These are phyloP conservation scores for Lepraria neglecta DNA, from an alignment of 495 filamentous ascomycete genomes.

Conservation along the genomic window DNA sequence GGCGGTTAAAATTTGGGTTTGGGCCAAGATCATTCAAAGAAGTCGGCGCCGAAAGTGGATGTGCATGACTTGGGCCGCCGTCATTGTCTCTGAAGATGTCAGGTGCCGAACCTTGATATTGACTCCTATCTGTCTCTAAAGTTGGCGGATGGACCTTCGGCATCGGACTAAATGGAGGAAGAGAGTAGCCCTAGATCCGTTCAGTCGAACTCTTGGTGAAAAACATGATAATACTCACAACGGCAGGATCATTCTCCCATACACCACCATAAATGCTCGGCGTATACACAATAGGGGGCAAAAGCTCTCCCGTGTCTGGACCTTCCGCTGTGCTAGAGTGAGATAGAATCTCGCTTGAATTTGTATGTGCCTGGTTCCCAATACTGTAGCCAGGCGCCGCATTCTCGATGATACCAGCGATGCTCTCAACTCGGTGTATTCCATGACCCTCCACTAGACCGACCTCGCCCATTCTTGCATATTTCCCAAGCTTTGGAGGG, in stretches of 20 bases:
- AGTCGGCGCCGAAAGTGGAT: too few species aligned
- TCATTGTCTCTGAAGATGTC: neutral
- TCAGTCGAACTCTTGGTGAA: neutral
- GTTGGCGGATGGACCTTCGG: constrained; percentile 1
- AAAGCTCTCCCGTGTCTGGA: constrained; percentile 11
- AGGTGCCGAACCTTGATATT: neutral
- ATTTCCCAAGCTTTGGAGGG: constrained; percentile 22
- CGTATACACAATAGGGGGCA: constrained; percentile 21
- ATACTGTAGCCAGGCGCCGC: constrained; percentile 10
- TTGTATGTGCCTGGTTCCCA: neutral
- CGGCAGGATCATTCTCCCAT: constrained; percentile 31
- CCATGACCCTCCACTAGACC: constrained; percentile 20
- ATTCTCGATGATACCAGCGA: constrained; percentile 26
- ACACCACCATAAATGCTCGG: constrained; percentile 26
- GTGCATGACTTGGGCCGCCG: neutral
- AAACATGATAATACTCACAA: constrained; percentile 18
- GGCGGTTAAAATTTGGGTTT: neutral
- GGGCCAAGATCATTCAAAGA: neutral
- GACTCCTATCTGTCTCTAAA: neutral
- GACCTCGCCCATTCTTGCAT: constrained; percentile 23
- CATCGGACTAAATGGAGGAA: constrained; percentile 29
- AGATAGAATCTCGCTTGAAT: constrained; percentile 5
- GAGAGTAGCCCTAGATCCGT: constrained; percentile 21
- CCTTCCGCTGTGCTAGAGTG: constrained; percentile 2
- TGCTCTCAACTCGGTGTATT: constrained; percentile 25